Percentiles rank a stretch among this genome's conserved stretches.
phyloP scores from a whole-genome alignment of 2,329 filamentous ascomycete species.

The Colletotrichum filicis region DNA sequence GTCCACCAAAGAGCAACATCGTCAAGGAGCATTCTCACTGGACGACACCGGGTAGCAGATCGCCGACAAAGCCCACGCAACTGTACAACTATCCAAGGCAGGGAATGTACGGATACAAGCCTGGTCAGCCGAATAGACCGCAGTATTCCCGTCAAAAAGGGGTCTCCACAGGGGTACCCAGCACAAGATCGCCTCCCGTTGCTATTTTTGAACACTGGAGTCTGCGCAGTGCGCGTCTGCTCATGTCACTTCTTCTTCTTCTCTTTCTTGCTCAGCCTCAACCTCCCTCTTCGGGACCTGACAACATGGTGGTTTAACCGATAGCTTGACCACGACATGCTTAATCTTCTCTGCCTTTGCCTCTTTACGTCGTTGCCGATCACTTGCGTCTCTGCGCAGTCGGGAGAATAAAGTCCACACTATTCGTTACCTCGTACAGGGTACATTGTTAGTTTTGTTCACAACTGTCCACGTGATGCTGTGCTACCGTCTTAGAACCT shows the following conservation, averaged over 20 bases:
- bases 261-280: neutral
- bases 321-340: neutral
- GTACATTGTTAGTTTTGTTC: neutral
- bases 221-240: neutral
- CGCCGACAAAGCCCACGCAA: neutral
- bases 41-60: neutral
- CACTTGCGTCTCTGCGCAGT: neutral
- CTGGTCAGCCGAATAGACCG: neutral
- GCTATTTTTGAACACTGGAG: conserved; percentile 7
- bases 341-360: neutral
- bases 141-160: neutral
- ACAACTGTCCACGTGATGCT: neutral
- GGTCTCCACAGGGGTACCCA: neutral
- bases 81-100: neutral
- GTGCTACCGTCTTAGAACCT: neutral
- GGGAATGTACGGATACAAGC: neutral
- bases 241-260: neutral
- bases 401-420: neutral
- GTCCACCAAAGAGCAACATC: no score
- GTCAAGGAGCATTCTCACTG: neutral
- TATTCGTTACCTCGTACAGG: neutral
- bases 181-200: neutral
- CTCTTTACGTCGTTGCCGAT: neutral
- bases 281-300: neutral
- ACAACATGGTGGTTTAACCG: neutral